Base-by-base conservation (phyloP, 345 rosid species). In the Eucalyptus curtisii region DNA sequence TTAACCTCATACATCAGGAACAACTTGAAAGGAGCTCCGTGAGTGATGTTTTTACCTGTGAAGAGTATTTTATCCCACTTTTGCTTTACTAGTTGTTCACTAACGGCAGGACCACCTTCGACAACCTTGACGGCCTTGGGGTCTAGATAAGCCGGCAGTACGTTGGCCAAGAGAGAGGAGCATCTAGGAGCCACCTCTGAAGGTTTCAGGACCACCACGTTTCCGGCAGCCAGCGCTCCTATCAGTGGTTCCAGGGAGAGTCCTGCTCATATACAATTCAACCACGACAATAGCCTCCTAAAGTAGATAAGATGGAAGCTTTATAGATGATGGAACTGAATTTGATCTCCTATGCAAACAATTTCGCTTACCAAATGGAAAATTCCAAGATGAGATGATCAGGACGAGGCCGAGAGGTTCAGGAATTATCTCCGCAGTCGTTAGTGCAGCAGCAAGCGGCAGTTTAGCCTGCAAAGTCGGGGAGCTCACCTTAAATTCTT, bases 161-260 rank as follows among this genome's bases (percentile, higher is more conserved):
- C 3, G 57, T 90, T 92, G 16, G 95, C 95, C 76, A 95, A 92
- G 88, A 96, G 93, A 86, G 93, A 86, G 87, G 98, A 92, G 61
- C 92, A 88, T 45, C 96, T 94, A 81, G 97, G 96, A 88, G 96
- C 92, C 88, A 94, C 64, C 85, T 96, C 98, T 45, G 97, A 96
- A 87, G 99, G 97, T 90, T 96, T 96, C 37, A 95, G 61, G 87
- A 96, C 95, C 88, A 88, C 92, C 13, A 93, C 90, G 82, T 96
- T 96, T 45, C 99, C 98, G 49, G 98, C 98, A 49, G 99, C 93
- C 85, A 97, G 91, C 81, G 98, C 99, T 93, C 99, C 99, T 84
- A 96, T 90, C 44, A 96, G 37, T 45, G 97, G 97, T 48, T 95
- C 98, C 91, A 96, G 79, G 25, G 95, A 93, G 45, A 95, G 50